Conservation (phyloP, 169 alveolate genomes). For the Plasmodium yoelii region DNA sequence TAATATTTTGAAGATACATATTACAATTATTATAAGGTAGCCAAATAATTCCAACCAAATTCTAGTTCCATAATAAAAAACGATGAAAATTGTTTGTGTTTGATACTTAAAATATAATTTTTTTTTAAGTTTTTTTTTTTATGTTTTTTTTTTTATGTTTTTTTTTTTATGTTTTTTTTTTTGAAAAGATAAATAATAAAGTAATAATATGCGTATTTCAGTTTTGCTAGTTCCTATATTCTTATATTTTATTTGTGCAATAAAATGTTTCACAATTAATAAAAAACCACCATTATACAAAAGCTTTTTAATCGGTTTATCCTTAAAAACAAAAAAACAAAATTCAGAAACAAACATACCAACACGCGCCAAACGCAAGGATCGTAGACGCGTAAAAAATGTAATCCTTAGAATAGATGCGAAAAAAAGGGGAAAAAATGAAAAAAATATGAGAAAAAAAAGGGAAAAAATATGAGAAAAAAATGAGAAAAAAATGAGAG, state of each 20-base stretch:
- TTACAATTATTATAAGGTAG: no score
- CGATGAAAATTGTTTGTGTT: no score
- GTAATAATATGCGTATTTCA: conserved; percentile 31
- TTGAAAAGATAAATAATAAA: no score
- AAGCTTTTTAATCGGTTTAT: conserved; percentile 8
- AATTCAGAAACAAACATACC: conserved; percentile 7
- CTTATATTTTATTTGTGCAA: conserved; percentile 16
- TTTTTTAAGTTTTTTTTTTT: no score
- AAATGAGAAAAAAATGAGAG: no score
- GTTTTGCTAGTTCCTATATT: conserved; percentile 8
- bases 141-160: no score
- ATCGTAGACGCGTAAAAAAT: conserved; percentile 19
- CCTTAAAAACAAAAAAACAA: conserved; percentile 8
- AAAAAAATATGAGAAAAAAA: no score
- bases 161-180: no score
- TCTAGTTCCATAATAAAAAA: no score
- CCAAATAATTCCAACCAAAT: no score
- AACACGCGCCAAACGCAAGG: conserved; percentile 7
- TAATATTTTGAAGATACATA: no score
- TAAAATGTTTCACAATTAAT: conserved; percentile 38
- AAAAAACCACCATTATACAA: conserved; percentile 10
- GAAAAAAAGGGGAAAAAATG: not conserved
- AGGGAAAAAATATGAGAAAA: not conserved
- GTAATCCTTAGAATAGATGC: conserved; percentile 2
- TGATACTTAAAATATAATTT: no score